Evolutionary conservation across 83 land plant genomes (phyloP), one percentile per base, ranked within the genome.

Genomic region (Thuja plicata): DNA sequence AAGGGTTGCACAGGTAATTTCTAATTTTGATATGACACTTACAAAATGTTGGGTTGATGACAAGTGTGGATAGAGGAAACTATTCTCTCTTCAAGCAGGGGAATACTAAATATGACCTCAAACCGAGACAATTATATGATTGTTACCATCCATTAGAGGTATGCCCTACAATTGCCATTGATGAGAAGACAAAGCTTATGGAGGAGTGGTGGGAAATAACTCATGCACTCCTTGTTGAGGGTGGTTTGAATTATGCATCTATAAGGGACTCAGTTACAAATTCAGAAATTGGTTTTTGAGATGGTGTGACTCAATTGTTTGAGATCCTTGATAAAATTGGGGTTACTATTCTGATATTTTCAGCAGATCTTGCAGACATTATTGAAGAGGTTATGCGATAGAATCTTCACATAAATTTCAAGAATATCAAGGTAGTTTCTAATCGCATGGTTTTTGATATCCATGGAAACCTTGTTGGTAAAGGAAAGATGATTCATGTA

Each of bases 141-240:
- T 92, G 96, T 82, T 97, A 97, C 89, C 95, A 95, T 55, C 99
- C 99, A 17, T 43, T 97, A 79, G 99, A 97, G 89, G 87, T 93
- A 85, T 94, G 94, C 17, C 95, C 99, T 1, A 91, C 94, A 27
- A 89, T 97, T 66, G 94, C 98, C 10, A 81, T 92, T 87, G 95
- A 94, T 43, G 95, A 96, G 95, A 97, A 97, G 91, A 91, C 97
- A 35, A 95, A 94, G 91, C 95, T 96, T 84, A 97, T 97, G 99
- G 98, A 97, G 91, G 98, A 96, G 84, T 97, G 99, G 99, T 97
- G 99, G 99, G 99, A 90, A 84, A 97, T 94, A 88, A 96, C 98
- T 37, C 99, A 97, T 91, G 87, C 86, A 79, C 96, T 97, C 89
- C 97, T 97, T 46, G 87, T 96, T 71, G 99, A 97, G 87, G 99